These are phyloP conservation scores for Leccinum longicurvipes DNA, from an alignment of 768 basidiomycete genomes.

Conservation along the genomic window DNA sequence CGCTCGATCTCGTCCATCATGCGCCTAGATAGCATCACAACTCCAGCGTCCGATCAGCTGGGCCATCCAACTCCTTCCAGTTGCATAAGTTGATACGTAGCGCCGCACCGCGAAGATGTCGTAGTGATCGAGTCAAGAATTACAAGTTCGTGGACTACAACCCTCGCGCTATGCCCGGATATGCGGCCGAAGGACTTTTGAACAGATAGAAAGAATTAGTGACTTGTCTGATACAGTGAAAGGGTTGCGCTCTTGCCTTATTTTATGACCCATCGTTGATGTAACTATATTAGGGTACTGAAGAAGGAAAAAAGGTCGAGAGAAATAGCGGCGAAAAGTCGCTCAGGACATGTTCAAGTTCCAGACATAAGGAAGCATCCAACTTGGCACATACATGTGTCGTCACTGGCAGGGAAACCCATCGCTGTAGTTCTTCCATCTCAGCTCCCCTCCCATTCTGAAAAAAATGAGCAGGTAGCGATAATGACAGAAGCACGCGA, in stretches of 20 bases:
- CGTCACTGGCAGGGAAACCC: no score
- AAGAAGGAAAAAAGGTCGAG: constrained; percentile 96
- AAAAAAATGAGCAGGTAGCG: no score
- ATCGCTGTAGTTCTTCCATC: no score
- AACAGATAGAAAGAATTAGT: constrained; percentile 1
- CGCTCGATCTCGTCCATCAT: neutral
- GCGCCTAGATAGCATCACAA: neutral
- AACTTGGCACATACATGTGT: no score
- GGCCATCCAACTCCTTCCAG: neutral
- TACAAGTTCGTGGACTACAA: constrained; percentile 6
- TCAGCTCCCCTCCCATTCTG: no score
- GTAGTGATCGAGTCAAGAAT: neutral
- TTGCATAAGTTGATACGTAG: neutral
- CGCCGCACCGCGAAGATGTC: no score
- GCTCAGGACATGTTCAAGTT: constrained; percentile 92
- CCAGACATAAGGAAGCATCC: constrained; percentile 51
- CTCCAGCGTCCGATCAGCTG: neutral
- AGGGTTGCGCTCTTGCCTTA: neutral
- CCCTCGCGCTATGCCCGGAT: neutral
- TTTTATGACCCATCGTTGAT: neutral
- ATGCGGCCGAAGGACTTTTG: neutral
- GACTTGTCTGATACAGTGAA: neutral
- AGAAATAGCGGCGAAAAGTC: constrained; percentile 88
- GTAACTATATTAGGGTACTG: constrained; percentile 74
- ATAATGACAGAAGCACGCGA: no score